Percentiles rank a stretch among this genome's conserved stretches.
Conservation (phyloP, 2,329 filamentous ascomycete genomes). For the Talaromyces atroroseus region DNA sequence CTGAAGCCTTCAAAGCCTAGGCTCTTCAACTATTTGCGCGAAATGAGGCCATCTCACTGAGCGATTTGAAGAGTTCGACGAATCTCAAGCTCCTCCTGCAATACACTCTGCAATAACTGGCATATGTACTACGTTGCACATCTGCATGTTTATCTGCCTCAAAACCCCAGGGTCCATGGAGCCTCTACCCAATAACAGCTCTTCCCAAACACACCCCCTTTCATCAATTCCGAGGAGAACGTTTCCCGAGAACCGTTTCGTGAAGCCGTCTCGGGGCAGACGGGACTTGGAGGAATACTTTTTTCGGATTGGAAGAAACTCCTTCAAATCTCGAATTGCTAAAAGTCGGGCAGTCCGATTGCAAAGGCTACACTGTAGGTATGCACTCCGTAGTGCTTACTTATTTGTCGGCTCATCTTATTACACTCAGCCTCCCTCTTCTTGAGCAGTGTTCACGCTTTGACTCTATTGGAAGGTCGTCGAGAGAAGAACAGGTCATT, state of each 20-base stretch:
- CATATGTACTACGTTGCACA: not conserved
- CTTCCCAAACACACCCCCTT: not conserved
- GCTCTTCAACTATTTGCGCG: not conserved
- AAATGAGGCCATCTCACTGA: conserved; percentile 6
- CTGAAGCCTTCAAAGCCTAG: not conserved
- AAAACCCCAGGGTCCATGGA: not conserved
- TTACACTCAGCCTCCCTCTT: not conserved
- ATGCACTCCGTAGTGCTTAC: not conserved
- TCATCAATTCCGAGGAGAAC: not conserved
- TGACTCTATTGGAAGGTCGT: not conserved
- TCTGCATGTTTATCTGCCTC: not conserved
- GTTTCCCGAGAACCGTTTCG: not conserved
- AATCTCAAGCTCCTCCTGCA: not conserved
- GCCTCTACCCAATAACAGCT: not conserved
- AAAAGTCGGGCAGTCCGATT: not conserved
- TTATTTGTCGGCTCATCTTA: not conserved
- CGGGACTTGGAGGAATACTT: not conserved
- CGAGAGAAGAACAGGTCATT: not conserved
- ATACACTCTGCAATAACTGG: no score
- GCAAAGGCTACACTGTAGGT: not conserved
- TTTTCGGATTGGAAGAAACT: not conserved
- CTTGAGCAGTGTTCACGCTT: not conserved
- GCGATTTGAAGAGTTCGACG: not conserved
- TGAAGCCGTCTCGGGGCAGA: not conserved
- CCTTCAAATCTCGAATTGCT: not conserved